Percentiles rank a stretch among this genome's conserved stretches.
Evolutionary conservation across 1,284 basidiomycete genomes (phyloP).

Genomic region (Somion occarium): DNA sequence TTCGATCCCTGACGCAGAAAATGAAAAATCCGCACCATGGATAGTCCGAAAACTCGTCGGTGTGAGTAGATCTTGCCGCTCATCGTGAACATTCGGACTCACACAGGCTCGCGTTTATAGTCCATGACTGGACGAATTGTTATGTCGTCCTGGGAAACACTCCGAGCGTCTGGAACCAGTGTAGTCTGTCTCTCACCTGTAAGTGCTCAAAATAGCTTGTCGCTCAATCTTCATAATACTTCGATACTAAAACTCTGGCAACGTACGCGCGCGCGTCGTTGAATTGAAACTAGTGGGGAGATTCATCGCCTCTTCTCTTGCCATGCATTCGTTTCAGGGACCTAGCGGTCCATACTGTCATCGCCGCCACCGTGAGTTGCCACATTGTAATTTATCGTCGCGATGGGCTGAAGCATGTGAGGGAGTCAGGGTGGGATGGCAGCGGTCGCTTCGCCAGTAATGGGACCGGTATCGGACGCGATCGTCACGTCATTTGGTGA

Average conservation of each 20-base stretch:
- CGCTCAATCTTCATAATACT: too few relatives aligned
- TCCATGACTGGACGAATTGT: conserved; percentile 63
- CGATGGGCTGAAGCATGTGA: neutral
- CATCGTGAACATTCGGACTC: neutral
- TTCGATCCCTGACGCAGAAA: conserved; percentile 40
- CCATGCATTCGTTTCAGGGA: conserved; percentile 64
- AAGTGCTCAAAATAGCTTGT: too few relatives aligned
- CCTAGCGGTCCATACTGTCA: conserved; percentile 55
- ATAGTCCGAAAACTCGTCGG: conserved; percentile 60
- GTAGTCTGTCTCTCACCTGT: conserved; percentile 61
- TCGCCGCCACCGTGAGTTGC: conserved; percentile 50
- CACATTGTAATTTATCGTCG: neutral
- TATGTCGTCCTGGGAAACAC: conserved; percentile 60
- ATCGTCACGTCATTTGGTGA: conserved; percentile 49
- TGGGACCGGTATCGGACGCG: conserved; percentile 50
- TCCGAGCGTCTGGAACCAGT: conserved; percentile 54
- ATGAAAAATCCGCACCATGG: conserved; percentile 57
- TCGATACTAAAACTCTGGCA: too few relatives aligned
- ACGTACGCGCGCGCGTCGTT: too few relatives aligned
- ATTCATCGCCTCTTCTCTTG: conserved; percentile 58
- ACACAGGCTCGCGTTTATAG: conserved; percentile 25
- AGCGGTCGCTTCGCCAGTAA: conserved; percentile 48
- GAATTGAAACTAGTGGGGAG: conserved; percentile 49
- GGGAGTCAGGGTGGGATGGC: conserved; percentile 49
- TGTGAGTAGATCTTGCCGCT: conserved; percentile 35